A percentile compares a stretch with the other conserved stretches of the same genome.
Evolutionary conservation across 129 eudicot genomes (phyloP).

Genomic region (Pittosporum tobira): DNA sequence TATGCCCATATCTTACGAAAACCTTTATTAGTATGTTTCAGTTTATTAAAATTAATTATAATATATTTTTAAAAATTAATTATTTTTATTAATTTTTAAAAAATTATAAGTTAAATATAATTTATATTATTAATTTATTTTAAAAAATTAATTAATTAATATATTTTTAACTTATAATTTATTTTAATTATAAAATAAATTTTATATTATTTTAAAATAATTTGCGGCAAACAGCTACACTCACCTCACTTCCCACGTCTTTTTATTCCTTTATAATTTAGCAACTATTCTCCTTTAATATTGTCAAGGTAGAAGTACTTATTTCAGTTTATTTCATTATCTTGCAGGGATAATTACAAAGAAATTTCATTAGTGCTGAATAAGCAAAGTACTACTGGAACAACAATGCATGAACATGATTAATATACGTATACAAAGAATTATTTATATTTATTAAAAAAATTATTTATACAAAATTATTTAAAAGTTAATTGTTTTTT

Average conservation of each 20-base stretch:
- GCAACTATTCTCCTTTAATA: constrained; percentile 40
- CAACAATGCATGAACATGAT: constrained; percentile 6
- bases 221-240: too few relatives aligned
- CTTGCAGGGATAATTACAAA: constrained; percentile 37
- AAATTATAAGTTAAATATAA: too few relatives aligned
- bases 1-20: constrained; percentile 80
- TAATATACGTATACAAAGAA: constrained; percentile 23
- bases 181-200: too few relatives aligned
- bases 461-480: too few relatives aligned
- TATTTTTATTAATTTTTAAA: too few relatives aligned
- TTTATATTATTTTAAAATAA: too few relatives aligned
- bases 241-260: constrained; percentile 73
- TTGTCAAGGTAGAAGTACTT: constrained; percentile 38
- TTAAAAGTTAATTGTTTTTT: constrained; percentile 10
- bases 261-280: constrained; percentile 61
- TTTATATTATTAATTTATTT: too few relatives aligned
- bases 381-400: constrained; percentile 37
- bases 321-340: constrained; percentile 16
- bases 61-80: too few relatives aligned
- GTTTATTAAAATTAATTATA: too few relatives aligned
- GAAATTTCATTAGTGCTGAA: constrained; percentile 53
- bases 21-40: constrained; percentile 35
- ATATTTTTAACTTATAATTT: too few relatives aligned
- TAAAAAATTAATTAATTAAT: too few relatives aligned
- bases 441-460: too few relatives aligned